Evolutionary conservation across 441 rosid genomes (phyloP), one percentile per base, ranked within the genome.

Genomic region (Pelargonium myrrhifolium): DNA sequence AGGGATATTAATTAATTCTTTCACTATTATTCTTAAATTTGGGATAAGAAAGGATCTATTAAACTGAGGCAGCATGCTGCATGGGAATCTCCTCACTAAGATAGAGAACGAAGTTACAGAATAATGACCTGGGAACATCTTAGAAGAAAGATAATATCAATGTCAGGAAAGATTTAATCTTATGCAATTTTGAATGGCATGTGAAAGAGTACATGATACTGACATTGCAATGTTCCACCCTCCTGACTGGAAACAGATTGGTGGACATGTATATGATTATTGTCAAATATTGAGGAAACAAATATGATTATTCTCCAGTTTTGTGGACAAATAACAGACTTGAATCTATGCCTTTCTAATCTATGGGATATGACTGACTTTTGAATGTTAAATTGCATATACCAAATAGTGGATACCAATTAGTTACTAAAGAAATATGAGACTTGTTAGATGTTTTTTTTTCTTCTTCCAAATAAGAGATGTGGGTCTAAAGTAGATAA

Each of bases 401-500:
- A 10, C 26, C 24, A 18, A 18, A n/a, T 55, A 17, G 24, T 0
- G 35, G 18, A 35, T 62, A 22, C 1, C 9, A 31, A 2, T 28
- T 35, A 62, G 37, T 8, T 5, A 15, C 2, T n/a, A 6, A 35
- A 62, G 21, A 4, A n/a, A 15, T 17, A 20, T 6, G 18, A 35
- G 17, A 24, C 56, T 40, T n/a, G 0, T 2, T n/a, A 35, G 61
- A 31, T 11, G 6, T 1, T 39, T 39, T 39, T 39, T n/a, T n/a
- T n/a, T n/a, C n/a, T n/a, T n/a, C n/a, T n/a, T n/a, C 43, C 43
- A 39, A 39, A 6, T 39, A 42, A 18, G 26, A 49, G 10, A 7
- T 12, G 9, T 3, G 35, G 51, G 8, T 7, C 6, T n/a, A 0
- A 10, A 70, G 35, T 47, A 37, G 26, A n/a, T 17, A 74, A 94